Base-by-base conservation (phyloP, 805 yeast species). In the Wickerhamomyces alni region DNA sequence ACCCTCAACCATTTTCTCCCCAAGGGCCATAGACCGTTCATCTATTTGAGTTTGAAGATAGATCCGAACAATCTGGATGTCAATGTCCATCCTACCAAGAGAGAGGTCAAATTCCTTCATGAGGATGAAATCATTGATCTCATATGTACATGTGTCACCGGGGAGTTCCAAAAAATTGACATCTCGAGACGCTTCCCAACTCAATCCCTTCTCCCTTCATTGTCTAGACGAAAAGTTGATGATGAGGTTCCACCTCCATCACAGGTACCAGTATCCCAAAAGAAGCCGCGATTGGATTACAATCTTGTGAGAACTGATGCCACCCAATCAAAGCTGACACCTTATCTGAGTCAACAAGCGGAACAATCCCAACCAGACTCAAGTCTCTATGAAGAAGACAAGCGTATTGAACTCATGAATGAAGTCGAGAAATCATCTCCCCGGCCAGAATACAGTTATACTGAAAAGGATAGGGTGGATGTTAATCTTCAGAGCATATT, bases 11-110 rank as follows among this genome's bases (percentile, higher is more conserved):
- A 52, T 19, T 85, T 74, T 54, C 60, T 91, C 16, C 96, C 97
- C 1, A 85, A 82, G 48, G 94, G 94, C 0, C 69, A 68, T 33
- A 76, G 71, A 47, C 82, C 95, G 0, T 93, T 93, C 55, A 70
- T 86, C 1, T 93, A 88, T 59, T 42, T 93, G 38, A 70, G 85
- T 35, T 57, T 93, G n/a, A 65, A 65, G 16, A 76, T 93, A 2
- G 65, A 70, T 17, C 85, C 96, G 1, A 63, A 62, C 26, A 80
- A 81, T 44, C 70, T 93, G 8, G 99, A 93, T 58, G 98, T 93
- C 13, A 93, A 93, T 56, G 81, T 93, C 12, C 99, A 93, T 55
- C 99, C 99, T 0, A 91, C 98, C 0, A 93, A 93, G 51, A 72
- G 91, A 42, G 97, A 91, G 52, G 97, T 93, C 2, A 59, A 94